Percentiles rank a stretch among this genome's conserved stretches.
Conservation (phyloP, 805 yeast species). For the Pichia paraexigua region DNA sequence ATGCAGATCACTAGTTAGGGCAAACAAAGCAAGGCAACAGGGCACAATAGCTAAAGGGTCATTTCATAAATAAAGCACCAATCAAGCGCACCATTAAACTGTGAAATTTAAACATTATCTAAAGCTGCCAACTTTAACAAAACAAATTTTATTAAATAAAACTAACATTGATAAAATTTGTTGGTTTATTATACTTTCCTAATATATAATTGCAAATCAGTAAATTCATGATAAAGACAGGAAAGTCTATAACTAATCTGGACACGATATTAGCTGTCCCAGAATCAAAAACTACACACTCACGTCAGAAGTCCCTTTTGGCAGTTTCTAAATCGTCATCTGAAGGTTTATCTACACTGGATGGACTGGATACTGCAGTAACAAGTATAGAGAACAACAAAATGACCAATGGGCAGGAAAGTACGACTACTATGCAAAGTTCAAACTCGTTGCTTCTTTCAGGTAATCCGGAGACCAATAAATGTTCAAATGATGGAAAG, state of each 20-base stretch:
- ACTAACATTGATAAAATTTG: neutral
- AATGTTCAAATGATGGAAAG: too few relatives aligned
- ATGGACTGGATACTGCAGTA: constrained; percentile 5
- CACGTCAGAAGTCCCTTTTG: constrained; percentile 1
- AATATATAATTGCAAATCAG: neutral
- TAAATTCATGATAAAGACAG: neutral
- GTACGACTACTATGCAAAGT: neutral
- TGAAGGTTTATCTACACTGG: constrained; percentile 8
- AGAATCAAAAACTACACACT: neutral
- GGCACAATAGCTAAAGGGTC: neutral
- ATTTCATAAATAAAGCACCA: neutral
- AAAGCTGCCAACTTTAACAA: neutral
- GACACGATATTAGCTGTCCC: neutral
- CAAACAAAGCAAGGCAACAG: neutral
- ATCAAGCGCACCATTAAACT: neutral
- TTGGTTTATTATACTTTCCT: neutral
- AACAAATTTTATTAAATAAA: neutral
- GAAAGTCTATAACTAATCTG: neutral
- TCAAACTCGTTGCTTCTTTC: neutral
- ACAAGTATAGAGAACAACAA: constrained; percentile 6
- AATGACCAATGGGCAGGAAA: neutral
- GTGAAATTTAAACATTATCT: neutral
- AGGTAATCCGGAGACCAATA: neutral
- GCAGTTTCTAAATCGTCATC: constrained; percentile 12
- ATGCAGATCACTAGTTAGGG: neutral